Evolutionary conservation across 2,329 filamentous ascomycete species (phyloP), one percentile per base, ranked within the genome.

Genomic region (Penicillium italicum): DNA sequence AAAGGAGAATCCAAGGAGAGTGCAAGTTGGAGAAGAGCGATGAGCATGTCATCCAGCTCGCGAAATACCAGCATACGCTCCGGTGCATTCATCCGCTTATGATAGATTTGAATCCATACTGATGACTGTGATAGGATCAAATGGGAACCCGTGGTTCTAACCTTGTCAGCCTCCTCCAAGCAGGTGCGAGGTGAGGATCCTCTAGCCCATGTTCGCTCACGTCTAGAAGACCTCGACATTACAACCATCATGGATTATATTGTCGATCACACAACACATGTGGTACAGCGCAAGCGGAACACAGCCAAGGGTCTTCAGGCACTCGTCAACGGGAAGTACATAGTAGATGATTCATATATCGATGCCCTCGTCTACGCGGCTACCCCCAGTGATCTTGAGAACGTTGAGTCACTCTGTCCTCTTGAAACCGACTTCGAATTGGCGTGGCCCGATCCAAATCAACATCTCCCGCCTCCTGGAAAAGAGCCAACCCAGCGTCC

Each of bases 201-300:
- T 1, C 78, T 92, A 52, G 75, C 78, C 2, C 77, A 77, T 18
- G 80, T 91, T 26, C 84, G 84, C 59, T 76, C 82, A 31, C 81
- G 81, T 50, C 82, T 97, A 18, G 91, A 95, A 69, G 83, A 87
- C 42, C 80, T 96, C n/a, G 94, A 96, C 69, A 87, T 97, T 72
- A 97, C 97, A 72, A 86, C 91, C 14, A 77, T 89, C 14, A 79
- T 83, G 41, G 86, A 91, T 4, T 97, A 91, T 71, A 76, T 89
- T 24, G 76, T 81, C 26, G 80, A 77, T 16, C 76, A 82, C 28
- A 97, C 93, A 0, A 96, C 93, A 0, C 92, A 97, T 72, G 88
- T 96, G 11, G 85, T 97, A 33, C 86, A 90, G 8, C 89, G 86
- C 71, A 97, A 96, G 74, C 83, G 94, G 45, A 99, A 97, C 71